phyloP scores from a whole-genome alignment of 495 filamentous ascomycete genomes.

The Polyplosphaeria fusca region DNA sequence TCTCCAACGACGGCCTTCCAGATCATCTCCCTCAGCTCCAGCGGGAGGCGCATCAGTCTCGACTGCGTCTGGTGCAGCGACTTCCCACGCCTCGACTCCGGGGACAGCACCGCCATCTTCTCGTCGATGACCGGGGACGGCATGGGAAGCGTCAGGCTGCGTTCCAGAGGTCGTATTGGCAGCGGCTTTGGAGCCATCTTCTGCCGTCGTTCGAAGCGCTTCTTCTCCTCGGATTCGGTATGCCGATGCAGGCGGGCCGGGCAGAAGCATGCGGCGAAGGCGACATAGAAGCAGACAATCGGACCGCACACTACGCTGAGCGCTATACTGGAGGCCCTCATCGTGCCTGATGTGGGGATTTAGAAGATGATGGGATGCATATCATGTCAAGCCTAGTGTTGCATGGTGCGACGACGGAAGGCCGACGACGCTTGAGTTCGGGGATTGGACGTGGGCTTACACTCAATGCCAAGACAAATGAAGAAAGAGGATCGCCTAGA shows the following conservation, averaged over 20 bases:
- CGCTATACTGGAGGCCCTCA: slow-evolving; percentile 12
- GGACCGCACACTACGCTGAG: slow-evolving; percentile 19
- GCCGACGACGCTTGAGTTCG: too few relatives aligned
- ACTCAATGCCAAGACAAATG: too few relatives aligned
- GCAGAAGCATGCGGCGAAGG: slow-evolving; percentile 21
- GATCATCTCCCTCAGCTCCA: slow-evolving; percentile 23
- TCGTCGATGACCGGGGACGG: neutral
- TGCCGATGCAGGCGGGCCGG: slow-evolving; percentile 11
- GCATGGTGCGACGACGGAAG: too few relatives aligned
- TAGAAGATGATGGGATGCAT: neutral
- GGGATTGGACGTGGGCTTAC: too few relatives aligned
- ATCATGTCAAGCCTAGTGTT: too few relatives aligned
- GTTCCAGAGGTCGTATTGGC: slow-evolving; percentile 9
- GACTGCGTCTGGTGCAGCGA: slow-evolving; percentile 21
- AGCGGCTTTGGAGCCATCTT: slow-evolving; percentile 21
- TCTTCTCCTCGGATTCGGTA: slow-evolving; percentile 20
- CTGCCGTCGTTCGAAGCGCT: slow-evolving; percentile 26
- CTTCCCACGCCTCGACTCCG: neutral
- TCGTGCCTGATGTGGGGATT: neutral
- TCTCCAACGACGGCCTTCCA: slow-evolving; percentile 15
- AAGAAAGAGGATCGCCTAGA: too few relatives aligned
- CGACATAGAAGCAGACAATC: slow-evolving; percentile 12
- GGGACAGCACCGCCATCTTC: neutral
- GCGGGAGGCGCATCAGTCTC: slow-evolving; percentile 17
- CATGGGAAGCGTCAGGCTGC: slow-evolving; percentile 14